phyloP scores from a whole-genome alignment of 345 rosid species.

The Pistacia vera region DNA sequence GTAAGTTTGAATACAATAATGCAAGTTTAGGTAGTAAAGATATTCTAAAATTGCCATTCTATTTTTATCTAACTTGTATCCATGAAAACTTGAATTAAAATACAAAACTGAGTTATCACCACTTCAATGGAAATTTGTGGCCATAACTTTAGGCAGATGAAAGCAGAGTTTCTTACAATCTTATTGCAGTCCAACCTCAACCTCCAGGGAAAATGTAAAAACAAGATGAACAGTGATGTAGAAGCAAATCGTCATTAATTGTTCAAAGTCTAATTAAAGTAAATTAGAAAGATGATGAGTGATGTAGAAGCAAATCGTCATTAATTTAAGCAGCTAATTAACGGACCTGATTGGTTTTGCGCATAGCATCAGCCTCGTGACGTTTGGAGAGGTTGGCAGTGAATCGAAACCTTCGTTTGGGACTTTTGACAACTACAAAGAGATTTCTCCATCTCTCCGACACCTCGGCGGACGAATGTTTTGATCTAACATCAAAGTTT shows the following conservation, averaged over 20 bases:
- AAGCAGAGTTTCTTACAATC: neutral
- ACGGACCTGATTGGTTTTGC: constrained; percentile 69
- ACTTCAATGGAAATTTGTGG: neutral
- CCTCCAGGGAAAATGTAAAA: neutral
- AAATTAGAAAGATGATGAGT: neutral
- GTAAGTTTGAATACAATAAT: neutral
- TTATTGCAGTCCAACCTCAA: neutral
- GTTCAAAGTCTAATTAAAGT: no score
- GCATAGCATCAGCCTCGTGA: constrained; percentile 86
- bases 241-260: no score
- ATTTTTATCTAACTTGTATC: no score
- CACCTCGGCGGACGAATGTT: constrained; percentile 65
- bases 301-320: neutral
- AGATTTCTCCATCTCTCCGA: constrained; percentile 71
- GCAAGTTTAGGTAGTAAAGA: neutral
- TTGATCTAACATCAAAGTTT: constrained; percentile 68
- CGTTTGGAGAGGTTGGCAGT: constrained; percentile 91
- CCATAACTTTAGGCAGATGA: neutral
- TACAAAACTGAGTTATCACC: neutral
- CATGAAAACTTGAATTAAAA: neutral
- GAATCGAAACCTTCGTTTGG: constrained; percentile 82
- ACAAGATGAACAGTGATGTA: no score
- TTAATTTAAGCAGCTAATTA: neutral
- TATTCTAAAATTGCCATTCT: no score
- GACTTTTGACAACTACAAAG: constrained; percentile 82